Conservation (phyloP, 1,284 basidiomycete species). For the Ustilago bromivora region DNA sequence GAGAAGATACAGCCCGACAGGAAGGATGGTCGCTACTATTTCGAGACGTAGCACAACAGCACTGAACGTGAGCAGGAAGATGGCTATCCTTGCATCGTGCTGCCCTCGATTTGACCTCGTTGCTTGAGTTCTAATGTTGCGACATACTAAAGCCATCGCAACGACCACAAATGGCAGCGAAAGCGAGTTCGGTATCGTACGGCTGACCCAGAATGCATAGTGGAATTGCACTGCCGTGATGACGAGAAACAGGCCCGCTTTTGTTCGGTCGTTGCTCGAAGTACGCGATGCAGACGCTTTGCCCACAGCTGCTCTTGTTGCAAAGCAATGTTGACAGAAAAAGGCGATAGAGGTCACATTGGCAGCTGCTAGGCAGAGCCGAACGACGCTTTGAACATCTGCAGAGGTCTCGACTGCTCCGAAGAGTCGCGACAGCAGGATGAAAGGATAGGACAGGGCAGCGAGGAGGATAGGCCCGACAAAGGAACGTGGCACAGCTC, state of each 20-base stretch:
- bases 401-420: conserved; percentile 73
- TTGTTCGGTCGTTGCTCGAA: background rate
- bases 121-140: conserved; percentile 40
- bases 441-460: conserved; percentile 56
- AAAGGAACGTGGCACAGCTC: conserved; percentile 89
- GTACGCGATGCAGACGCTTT: background rate
- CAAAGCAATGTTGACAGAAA: conserved; percentile 76
- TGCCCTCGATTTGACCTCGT: conserved; percentile 14
- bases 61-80: conserved; percentile 76
- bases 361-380: conserved; percentile 78
- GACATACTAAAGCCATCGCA: conserved; percentile 75
- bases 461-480: conserved; percentile 74
- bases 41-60: conserved; percentile 85
- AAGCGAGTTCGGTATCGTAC: conserved; percentile 94
- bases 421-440: conserved; percentile 69
- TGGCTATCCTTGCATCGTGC: conserved; percentile 46
- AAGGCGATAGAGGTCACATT: conserved; percentile 79
- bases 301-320: background rate
- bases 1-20: conserved; percentile 52
- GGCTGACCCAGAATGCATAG: conserved; percentile 88
- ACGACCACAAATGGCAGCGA: conserved; percentile 82
- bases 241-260: conserved; percentile 71
- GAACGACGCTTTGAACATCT: conserved; percentile 77
- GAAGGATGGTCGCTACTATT: conserved; percentile 72
- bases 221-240: conserved; percentile 88